These are phyloP conservation scores for Globisporangium polare DNA, from an alignment of 352 stramenopile species.

Conservation along the genomic window DNA sequence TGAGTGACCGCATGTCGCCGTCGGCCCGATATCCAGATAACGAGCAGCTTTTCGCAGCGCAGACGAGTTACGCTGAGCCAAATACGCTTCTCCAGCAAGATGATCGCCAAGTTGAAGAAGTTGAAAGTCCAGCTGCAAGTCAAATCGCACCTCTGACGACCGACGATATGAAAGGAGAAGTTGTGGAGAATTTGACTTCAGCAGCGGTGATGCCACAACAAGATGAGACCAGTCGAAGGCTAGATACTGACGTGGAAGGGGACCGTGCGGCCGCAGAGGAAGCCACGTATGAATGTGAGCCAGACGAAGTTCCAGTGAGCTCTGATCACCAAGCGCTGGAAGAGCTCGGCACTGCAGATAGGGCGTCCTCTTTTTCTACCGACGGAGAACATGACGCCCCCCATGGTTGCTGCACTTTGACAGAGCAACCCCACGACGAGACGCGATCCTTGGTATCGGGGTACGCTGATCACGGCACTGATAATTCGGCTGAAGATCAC, in stretches of 20 bases:
- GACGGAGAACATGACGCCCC: not conserved
- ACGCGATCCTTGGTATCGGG: not conserved
- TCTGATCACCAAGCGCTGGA: not conserved
- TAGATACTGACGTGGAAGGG: not conserved
- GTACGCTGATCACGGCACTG: not conserved
- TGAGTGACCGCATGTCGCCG: conserved; percentile 4
- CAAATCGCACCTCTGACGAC: too few species aligned
- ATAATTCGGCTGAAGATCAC: not conserved
- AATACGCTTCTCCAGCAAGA: not conserved
- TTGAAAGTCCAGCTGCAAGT: not conserved
- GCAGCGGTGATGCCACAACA: not conserved
- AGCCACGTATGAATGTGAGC: not conserved
- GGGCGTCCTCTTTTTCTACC: not conserved
- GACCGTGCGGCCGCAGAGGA: not conserved
- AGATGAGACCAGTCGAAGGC: not conserved
- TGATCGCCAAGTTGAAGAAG: not conserved
- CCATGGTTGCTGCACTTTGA: not conserved
- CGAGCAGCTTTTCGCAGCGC: not conserved
- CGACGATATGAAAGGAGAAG: not conserved
- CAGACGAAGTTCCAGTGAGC: not conserved
- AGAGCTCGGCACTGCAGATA: not conserved
- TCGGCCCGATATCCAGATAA: not conserved
- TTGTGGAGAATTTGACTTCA: not conserved
- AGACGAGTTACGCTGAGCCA: not conserved
- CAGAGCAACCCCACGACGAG: not conserved